Percentiles rank a stretch among this genome's conserved stretches.
These are phyloP conservation scores for Malassezia arunalokei DNA, from an alignment of 1,284 basidiomycete genomes.

Conservation along the genomic window DNA sequence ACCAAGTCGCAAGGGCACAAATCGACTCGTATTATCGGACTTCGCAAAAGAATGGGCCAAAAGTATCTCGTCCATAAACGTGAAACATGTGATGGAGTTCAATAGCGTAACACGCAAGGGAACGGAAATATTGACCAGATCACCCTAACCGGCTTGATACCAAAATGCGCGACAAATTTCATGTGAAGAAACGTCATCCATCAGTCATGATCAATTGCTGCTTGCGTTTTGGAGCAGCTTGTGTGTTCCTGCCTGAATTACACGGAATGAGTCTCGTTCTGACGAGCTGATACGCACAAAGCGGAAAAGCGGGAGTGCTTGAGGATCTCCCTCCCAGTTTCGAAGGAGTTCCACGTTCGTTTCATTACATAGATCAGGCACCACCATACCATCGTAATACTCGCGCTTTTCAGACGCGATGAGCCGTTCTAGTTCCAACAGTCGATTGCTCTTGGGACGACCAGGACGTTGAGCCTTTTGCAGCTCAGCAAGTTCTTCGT, in stretches of 20 bases:
- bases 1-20: no score
- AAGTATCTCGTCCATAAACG: no score
- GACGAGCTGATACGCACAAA: slow-evolving; percentile 37
- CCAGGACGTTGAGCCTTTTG: slow-evolving; percentile 28
- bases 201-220: background rate
- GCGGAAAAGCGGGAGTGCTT: slow-evolving; percentile 34
- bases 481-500: slow-evolving; percentile 28
- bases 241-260: slow-evolving; percentile 28
- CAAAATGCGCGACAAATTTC: no score
- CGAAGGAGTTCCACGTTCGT: slow-evolving; percentile 36
- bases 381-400: slow-evolving; percentile 35
- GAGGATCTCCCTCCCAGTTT: slow-evolving; percentile 40
- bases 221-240: slow-evolving; percentile 19
- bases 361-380: slow-evolving; percentile 32
- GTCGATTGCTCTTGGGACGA: slow-evolving; percentile 27
- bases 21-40: no score
- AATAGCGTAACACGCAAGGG: no score
- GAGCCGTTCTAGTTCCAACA: slow-evolving; percentile 28
- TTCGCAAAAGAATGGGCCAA: no score
- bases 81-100: no score
- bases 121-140: no score
- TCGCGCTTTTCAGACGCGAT: slow-evolving; percentile 28
- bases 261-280: slow-evolving; percentile 25
- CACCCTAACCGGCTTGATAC: no score
- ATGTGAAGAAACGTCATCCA: slow-evolving; percentile 35